These are phyloP conservation scores for Rhodocollybia butyracea DNA, from an alignment of 768 basidiomycete species.

Conservation along the genomic window DNA sequence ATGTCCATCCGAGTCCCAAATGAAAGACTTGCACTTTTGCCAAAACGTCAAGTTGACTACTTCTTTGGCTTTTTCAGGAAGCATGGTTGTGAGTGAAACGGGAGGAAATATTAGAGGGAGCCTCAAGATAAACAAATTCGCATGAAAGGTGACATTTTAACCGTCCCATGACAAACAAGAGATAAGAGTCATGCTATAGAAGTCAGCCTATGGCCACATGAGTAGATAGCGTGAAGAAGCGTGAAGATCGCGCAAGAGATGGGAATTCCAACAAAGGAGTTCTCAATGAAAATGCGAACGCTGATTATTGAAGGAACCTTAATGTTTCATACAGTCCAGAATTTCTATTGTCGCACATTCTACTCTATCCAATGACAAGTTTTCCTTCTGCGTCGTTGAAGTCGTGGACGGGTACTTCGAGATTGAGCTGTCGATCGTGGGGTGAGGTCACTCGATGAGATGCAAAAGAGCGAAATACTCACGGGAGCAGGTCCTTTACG, in stretches of 20 bases:
- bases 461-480: conserved; percentile 27
- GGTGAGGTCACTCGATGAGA: not conserved
- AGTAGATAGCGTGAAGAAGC: not conserved
- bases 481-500: conserved; percentile 97
- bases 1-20: conserved; percentile 23
- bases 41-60: not conserved
- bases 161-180: not conserved
- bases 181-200: not conserved
- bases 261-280: not conserved
- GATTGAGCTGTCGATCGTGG: conserved; percentile 63
- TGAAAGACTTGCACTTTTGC: conserved; percentile 17
- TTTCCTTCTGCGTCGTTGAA: conserved; percentile 88
- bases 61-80: not conserved
- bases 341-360: not conserved
- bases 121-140: not conserved
- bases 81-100: not conserved
- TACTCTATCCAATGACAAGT: conserved; percentile 74
- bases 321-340: not conserved
- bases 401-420: conserved; percentile 88
- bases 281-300: not conserved
- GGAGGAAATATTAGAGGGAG: not conserved
- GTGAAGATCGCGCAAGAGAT: not conserved
- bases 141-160: not conserved
- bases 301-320: not conserved
- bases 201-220: not conserved